Evolutionary conservation across 352 stramenopile species (phyloP), one percentile per base, ranked within the genome.

Genomic region (Phytopythium helicoides): DNA sequence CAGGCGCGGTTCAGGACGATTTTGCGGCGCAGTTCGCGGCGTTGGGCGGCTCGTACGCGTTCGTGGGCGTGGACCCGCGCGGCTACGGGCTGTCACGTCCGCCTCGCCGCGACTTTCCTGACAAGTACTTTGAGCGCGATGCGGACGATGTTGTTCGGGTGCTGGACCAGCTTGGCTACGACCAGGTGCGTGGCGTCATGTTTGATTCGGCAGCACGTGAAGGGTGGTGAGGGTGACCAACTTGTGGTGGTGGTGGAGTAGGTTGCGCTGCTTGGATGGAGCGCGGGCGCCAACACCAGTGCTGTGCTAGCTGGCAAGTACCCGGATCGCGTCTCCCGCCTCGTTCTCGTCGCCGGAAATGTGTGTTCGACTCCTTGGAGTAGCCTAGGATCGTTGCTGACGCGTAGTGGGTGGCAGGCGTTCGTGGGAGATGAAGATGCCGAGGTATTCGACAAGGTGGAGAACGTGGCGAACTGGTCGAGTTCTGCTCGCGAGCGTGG

Each of bases 311-410:
- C 84, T 3, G 76, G 79, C 38, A 86, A 71, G 53, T 73, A 85
- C 47, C 80, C 84, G 0, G 72, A 89, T 34, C 72, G 79, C 33
- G 69, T 94, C 23, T 66, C 76, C 16, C 77, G 84, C 4, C 76
- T 94, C 19, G 77, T 89, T 39, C 61, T 94, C 40, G 62, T 92
- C 46, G 89, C 89, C 33, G 81, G 81, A 54, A 94, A 94, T 54
- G 83, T 93, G 73, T 38, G n/a, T n/a, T n/a, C n/a, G n/a, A n/a
- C n/a, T n/a, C n/a, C n/a, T n/a, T n/a, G n/a, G n/a, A n/a, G n/a
- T n/a, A n/a, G n/a, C n/a, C n/a, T n/a, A n/a, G n/a, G n/a, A n/a
- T n/a, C n/a, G n/a, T n/a, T n/a, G n/a, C n/a, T n/a, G n/a, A n/a
- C n/a, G n/a, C n/a, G n/a, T n/a, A n/a, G n/a, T n/a, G n/a, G n/a